A percentile compares a stretch with the other conserved stretches of the same genome.
Evolutionary conservation across 2,329 filamentous ascomycete genomes (phyloP).

Genomic region (Diaporthe vaccinii): DNA sequence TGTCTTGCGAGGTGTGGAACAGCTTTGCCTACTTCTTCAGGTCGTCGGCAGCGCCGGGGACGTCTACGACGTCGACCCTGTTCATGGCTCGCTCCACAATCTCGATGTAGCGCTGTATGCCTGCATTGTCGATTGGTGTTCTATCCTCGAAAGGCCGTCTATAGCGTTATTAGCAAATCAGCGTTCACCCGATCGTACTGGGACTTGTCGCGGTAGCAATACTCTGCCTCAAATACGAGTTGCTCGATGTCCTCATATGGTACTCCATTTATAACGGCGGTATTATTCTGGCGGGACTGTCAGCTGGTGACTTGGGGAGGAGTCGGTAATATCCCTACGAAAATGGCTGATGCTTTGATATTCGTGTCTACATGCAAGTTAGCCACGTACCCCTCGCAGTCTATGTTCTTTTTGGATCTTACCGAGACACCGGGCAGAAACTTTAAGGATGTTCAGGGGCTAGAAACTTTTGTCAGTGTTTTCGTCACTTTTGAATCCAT

Average conservation of each 20-base stretch:
- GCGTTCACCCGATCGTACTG: too few species aligned
- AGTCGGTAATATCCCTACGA: not conserved
- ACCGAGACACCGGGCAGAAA: not conserved
- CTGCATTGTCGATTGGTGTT: not conserved
- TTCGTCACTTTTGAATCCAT: too few species aligned
- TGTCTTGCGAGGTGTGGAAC: too few species aligned
- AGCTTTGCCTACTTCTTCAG: not conserved
- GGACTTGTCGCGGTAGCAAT: not conserved
- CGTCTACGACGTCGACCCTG: not conserved
- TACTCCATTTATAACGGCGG: accelerated
- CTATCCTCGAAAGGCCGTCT: not conserved
- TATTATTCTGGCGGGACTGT: not conserved
- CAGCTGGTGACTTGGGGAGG: not conserved
- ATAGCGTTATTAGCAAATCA: not conserved
- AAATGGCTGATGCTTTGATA: not conserved
- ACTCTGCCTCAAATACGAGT: not conserved
- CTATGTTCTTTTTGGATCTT: not conserved
- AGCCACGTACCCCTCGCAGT: not conserved
- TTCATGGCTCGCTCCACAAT: not conserved
- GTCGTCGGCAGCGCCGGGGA: not conserved
- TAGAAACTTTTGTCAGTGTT: not conserved
- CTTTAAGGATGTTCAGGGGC: not conserved
- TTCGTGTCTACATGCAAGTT: not conserved
- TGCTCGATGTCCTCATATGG: not conserved
- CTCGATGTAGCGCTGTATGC: not conserved